Base-by-base conservation (phyloP, 1,284 basidiomycete species). In the Ceratobasidium sp. region DNA sequence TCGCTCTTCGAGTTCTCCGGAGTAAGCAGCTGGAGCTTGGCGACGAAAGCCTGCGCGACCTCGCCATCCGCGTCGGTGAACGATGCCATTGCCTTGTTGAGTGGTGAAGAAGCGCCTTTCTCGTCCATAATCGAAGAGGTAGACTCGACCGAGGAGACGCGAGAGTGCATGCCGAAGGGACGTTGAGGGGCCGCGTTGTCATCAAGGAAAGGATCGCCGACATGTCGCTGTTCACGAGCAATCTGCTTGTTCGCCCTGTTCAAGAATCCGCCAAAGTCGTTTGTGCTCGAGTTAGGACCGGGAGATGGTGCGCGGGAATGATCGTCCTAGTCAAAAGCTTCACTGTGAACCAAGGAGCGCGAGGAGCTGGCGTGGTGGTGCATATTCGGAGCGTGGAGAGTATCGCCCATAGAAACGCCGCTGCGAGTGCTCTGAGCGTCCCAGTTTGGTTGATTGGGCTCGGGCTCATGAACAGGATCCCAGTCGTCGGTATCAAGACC, bases 51-150 rank as follows among this genome's bases (percentile, higher is more conserved):
- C 65, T 92, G 89, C 17, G 95, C 92, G 65, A 97, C 95, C 76
- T 94, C 94, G 57, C 95, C 95, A 81, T 97, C 94, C 0, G 93
- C 87, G 82, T 97, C 95, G 33, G 95, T 97, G 84, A 97, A 97
- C 90, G 94, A 91, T 76, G 92, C 92, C 81, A 95, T 94, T 11
- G 95, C 94, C 84, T 96, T 96, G 85, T 97, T 97, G 76, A 97
- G 84, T 6, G 94, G 94, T 27, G 71, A 73, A 14, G 95, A 96
- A 75, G 92, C 92, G 1, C 85, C 85, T 85, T 97, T 97, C 80
- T 97, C 95, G 78, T 96, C 94, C 51, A 95, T 92, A 73, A 97
- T 94, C 2, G 92, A 92, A 11, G 92, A 90, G 76, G 97, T 95
- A 5, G 94, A 95, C 79, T 96, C 95, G 33, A 93, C 90, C 0